A percentile compares a stretch with the other conserved stretches of the same genome.
Conservation (phyloP, 1,284 basidiomycete species). For the Fomitopsis schrenkii region DNA sequence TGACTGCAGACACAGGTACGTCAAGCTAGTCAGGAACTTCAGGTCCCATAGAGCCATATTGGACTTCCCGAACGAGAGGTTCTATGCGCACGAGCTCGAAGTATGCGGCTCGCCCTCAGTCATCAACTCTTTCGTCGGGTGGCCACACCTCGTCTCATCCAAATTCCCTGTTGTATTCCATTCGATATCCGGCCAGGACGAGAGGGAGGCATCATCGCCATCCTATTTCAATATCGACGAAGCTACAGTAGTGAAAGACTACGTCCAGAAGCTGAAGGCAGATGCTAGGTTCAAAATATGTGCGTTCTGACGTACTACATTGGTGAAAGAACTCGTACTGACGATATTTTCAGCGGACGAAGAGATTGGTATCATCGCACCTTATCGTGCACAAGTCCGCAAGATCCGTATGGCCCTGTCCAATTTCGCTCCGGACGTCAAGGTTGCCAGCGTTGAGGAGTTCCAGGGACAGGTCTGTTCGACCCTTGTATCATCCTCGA, state of each 20-base stretch:
- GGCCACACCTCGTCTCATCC: slow-evolving; percentile 28
- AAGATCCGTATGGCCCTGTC: slow-evolving; percentile 39
- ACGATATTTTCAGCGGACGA: slow-evolving; percentile 22
- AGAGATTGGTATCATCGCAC: slow-evolving; percentile 52
- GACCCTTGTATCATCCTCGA: neutral
- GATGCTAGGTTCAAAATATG: neutral
- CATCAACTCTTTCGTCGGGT: slow-evolving; percentile 33
- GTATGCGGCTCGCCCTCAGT: slow-evolving; percentile 34
- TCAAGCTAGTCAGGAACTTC: slow-evolving; percentile 53
- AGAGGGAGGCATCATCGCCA: slow-evolving; percentile 38
- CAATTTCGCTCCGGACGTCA: slow-evolving; percentile 33
- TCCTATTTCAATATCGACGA: slow-evolving; percentile 48
- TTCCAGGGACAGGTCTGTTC: slow-evolving; percentile 55
- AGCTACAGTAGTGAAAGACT: slow-evolving; percentile 35
- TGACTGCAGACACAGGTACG: slow-evolving; percentile 29
- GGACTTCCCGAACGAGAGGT: slow-evolving; percentile 51
- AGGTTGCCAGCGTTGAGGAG: slow-evolving; percentile 58
- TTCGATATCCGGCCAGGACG: slow-evolving; percentile 38
- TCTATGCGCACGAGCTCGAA: slow-evolving; percentile 50
- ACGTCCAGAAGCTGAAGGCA: slow-evolving; percentile 28
- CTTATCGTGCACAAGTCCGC: slow-evolving; percentile 50
- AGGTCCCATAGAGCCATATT: slow-evolving; percentile 55
- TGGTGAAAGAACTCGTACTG: slow-evolving; percentile 1
- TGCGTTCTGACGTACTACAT: neutral
- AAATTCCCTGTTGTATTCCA: slow-evolving; percentile 47